Evolutionary conservation across 306 rosid species (phyloP).

Genomic region (peach (Prunus persica)): DNA sequence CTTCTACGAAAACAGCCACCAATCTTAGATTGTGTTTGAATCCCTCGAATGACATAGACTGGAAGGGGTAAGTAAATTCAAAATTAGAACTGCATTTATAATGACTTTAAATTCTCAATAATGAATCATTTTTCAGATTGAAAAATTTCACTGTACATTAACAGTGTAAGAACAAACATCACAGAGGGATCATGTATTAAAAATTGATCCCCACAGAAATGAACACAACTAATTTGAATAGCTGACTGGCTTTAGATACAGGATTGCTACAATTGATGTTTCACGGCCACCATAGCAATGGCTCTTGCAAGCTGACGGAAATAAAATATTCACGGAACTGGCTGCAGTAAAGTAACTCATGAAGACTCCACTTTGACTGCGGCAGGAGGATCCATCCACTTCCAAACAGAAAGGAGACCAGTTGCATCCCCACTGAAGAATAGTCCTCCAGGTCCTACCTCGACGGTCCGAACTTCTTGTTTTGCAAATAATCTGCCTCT

Average conservation of each 20-base stretch:
- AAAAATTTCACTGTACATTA: neutral
- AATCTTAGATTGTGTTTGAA: no score
- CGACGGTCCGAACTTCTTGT: constrained; percentile 18
- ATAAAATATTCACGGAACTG: neutral
- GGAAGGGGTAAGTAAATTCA: no score
- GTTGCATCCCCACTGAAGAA: constrained; percentile 44
- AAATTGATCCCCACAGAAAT: neutral
- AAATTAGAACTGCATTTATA: neutral
- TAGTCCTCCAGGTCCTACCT: constrained; percentile 32
- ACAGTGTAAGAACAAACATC: neutral
- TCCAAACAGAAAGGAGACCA: constrained; percentile 40
- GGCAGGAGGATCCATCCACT: constrained; percentile 15
- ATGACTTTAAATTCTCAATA: neutral
- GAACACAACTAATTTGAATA: neutral
- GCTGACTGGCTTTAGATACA: neutral
- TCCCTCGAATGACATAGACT: no score
- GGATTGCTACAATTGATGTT: neutral
- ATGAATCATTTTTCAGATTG: neutral
- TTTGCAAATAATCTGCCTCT: constrained; percentile 38
- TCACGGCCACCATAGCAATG: neutral
- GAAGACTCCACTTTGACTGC: neutral
- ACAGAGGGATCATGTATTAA: neutral
- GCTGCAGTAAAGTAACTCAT: neutral
- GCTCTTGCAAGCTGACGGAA: neutral
- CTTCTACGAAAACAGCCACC: no score